Evolutionary conservation across 129 eudicot genomes (phyloP).

Genomic region (Saussurea involucrata): DNA sequence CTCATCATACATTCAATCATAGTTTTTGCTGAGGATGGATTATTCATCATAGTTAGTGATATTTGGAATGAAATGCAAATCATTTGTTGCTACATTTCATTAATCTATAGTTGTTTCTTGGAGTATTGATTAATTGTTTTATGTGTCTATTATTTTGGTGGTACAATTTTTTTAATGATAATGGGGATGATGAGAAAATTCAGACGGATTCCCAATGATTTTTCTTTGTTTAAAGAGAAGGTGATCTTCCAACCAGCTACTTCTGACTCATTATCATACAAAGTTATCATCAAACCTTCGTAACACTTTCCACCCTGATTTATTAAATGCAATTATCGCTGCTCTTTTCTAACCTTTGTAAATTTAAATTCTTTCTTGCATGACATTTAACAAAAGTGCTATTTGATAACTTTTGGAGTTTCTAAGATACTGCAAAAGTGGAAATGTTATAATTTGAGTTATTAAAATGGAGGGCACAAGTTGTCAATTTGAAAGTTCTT

Average conservation of each 20-base stretch:
- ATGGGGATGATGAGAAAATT: conserved; percentile 29
- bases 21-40: neutral
- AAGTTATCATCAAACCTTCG: neutral
- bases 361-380: neutral
- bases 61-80: neutral
- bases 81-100: neutral
- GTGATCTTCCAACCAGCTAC: conserved; percentile 35
- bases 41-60: neutral
- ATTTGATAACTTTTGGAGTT: neutral
- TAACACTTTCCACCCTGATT: neutral
- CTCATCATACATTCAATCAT: neutral
- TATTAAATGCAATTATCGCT: too few species aligned
- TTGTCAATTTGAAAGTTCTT: neutral
- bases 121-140: neutral
- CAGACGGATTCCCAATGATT: conserved; percentile 25
- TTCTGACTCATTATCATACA: conserved; percentile 29
- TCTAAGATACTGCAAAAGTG: neutral
- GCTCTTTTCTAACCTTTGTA: too few species aligned
- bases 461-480: neutral
- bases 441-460: neutral
- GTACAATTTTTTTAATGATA: conserved; percentile 7
- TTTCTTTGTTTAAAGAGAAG: conserved; percentile 15
- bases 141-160: neutral
- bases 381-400: neutral
- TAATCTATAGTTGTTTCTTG: neutral